phyloP scores from a whole-genome alignment of 306 rosid species.

The Hylodesmum podocarpum region DNA sequence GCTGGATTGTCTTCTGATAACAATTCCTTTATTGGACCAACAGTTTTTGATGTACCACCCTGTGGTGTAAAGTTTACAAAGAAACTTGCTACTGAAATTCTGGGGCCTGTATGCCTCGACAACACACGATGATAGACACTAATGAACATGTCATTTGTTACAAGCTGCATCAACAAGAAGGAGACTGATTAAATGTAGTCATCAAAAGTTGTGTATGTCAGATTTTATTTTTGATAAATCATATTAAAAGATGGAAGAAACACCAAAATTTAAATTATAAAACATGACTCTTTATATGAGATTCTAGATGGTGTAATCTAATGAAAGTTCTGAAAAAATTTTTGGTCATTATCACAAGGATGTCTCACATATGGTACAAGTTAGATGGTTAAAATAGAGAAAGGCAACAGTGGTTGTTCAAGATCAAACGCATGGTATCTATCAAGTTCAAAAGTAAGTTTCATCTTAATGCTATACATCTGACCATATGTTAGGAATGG shows the following conservation, averaged over 20 bases:
- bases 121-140: slow-evolving; percentile 32
- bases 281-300: not conserved
- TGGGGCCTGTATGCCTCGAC: slow-evolving; percentile 10
- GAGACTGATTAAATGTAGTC: not conserved
- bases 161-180: slow-evolving; percentile 14
- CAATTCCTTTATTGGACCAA: slow-evolving; percentile 53
- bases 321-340: not conserved
- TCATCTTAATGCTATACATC: not conserved
- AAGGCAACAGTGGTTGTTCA: not conserved
- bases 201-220: not conserved
- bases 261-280: not conserved
- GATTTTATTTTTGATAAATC: not conserved
- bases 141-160: slow-evolving; percentile 20
- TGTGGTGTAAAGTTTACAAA: not conserved
- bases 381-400: not conserved
- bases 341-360: not conserved
- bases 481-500: too few relatives aligned
- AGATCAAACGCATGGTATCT: not conserved
- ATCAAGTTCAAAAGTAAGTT: not conserved
- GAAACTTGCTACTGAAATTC: slow-evolving; percentile 27
- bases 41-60: not conserved
- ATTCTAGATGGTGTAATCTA: not conserved
- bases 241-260: not conserved
- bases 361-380: too few relatives aligned
- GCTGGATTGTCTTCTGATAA: slow-evolving; percentile 47